Evolutionary conservation across 1,284 basidiomycete genomes (phyloP), one percentile per base, ranked within the genome.

Genomic region (Chalciporus sp.): DNA sequence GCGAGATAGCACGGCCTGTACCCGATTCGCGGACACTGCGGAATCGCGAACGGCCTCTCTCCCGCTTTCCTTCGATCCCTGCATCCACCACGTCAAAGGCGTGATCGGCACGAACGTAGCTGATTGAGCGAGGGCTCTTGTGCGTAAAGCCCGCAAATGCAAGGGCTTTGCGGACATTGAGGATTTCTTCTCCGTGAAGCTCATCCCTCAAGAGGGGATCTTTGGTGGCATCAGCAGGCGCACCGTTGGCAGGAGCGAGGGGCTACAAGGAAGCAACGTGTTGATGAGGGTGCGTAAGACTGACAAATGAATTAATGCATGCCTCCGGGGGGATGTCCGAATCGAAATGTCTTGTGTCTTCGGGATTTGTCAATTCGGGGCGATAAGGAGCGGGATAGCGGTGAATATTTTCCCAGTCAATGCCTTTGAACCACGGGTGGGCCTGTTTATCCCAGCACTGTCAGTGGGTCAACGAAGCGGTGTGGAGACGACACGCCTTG

Each of bases 241-340:
- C 88, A 55, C 91, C 91, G 66, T 94, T 94, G 17, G 92, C 92
- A 57, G 94, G 90, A 44, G 92, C 88, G 33, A 97, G 83, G 52
- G 93, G 92, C 87, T 95, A 75, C 74, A 74, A 19, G 56, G 61
- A 59, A 26, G 75, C 72, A 71, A 60, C 54, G 61, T 63, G 61
- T 69, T 58, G 66, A 64, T 59, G 55, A 64, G 62, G 57, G 20
- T 54, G 56, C 40, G 55, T 52, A 61, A 57, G 59, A 58, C 52
- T 53, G 51, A 56, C 46, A 52, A 62, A 54, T 67, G 63, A 64
- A 59, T 53, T 60, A 58, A 63, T 46, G 68, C 86, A 71, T 73
- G 92, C 92, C 83, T 95, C 92, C 45, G 90, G 76, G 29, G 93
- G 92, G 59, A 98, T 98, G 70, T 95, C 94, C 55, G 92, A 86